Evolutionary conservation across 2,329 filamentous ascomycete species (phyloP).

Genomic region (Aspergillus vadensis): DNA sequence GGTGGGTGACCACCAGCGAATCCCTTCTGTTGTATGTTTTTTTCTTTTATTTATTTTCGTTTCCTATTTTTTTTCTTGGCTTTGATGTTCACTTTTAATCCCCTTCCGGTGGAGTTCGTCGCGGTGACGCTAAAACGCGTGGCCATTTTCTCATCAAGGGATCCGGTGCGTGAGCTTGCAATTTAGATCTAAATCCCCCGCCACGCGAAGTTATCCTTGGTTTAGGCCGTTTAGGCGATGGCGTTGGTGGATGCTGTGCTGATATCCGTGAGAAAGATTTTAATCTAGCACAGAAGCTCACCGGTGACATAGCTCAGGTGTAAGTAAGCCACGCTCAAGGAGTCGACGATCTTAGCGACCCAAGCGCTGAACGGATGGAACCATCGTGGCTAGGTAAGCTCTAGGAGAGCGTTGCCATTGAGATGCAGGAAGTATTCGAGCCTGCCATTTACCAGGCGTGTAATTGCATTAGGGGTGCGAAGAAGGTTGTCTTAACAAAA

Average conservation of each 20-base stretch:
- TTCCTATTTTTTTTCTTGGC: no score
- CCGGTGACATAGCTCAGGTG: background rate
- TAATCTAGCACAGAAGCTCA: background rate
- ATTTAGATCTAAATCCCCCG: no score
- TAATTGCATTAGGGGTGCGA: background rate
- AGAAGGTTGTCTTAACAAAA: background rate
- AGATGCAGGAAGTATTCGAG: background rate
- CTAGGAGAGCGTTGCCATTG: background rate
- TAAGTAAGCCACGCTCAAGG: background rate
- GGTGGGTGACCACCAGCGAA: no score
- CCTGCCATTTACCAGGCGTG: background rate
- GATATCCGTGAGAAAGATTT: background rate
- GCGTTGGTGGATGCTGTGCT: background rate
- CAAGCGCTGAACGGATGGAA: background rate
- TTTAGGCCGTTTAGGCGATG: background rate
- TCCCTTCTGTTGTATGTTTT: no score
- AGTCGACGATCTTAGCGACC: background rate
- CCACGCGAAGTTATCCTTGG: background rate
- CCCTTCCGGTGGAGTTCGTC: no score
- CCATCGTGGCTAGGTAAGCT: background rate
- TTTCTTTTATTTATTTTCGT: no score
- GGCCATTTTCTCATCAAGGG: no score
- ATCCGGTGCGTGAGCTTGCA: no score
- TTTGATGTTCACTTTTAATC: no score
- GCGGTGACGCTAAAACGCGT: no score